Evolutionary conservation across 2,329 filamentous ascomycete genomes (phyloP).

Genomic region (Talaromyces sp.): DNA sequence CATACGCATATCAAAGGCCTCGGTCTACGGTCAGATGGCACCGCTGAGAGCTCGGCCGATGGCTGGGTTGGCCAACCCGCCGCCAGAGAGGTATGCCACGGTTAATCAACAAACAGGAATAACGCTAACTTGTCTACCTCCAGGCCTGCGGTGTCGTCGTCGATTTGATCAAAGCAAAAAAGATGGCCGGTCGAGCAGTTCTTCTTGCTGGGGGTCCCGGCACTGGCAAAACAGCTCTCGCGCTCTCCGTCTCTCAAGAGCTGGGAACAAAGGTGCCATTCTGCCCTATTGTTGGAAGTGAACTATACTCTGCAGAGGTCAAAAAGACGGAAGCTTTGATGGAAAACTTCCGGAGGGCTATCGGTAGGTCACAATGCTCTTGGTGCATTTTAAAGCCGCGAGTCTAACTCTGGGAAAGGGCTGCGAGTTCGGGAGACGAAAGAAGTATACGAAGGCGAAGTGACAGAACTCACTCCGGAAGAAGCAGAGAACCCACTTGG

Average conservation of each 20-base stretch:
- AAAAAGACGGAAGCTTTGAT: slow-evolving; percentile 99
- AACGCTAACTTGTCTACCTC: slow-evolving; percentile 6
- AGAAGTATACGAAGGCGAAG: slow-evolving; percentile 98
- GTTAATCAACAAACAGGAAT: not conserved
- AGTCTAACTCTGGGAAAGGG: slow-evolving; percentile 35
- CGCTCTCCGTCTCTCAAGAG: slow-evolving; percentile 92
- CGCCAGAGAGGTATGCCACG: slow-evolving; percentile 72
- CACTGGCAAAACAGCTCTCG: slow-evolving; percentile 94
- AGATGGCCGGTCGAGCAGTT: slow-evolving; percentile 94
- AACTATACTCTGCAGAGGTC: slow-evolving; percentile 95
- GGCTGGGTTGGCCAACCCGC: slow-evolving; percentile 87
- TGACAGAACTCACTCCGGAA: slow-evolving; percentile 94
- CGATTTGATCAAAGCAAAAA: slow-evolving; percentile 90
- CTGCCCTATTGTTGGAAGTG: slow-evolving; percentile 95
- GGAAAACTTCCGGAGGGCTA: slow-evolving; percentile 97
- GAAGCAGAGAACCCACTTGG: slow-evolving; percentile 97
- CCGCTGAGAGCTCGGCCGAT: slow-evolving; percentile 69
- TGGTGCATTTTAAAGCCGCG: not conserved
- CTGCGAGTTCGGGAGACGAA: slow-evolving; percentile 97
- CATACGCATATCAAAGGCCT: slow-evolving; percentile 98
- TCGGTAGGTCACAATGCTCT: slow-evolving; percentile 52
- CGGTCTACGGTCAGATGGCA: slow-evolving; percentile 78
- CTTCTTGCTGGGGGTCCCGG: slow-evolving; percentile 90
- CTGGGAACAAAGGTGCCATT: slow-evolving; percentile 97
- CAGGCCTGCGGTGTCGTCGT: slow-evolving; percentile 93